Evolutionary conservation across 495 filamentous ascomycete species (phyloP).

Genomic region (Achaetomiella virescens): DNA sequence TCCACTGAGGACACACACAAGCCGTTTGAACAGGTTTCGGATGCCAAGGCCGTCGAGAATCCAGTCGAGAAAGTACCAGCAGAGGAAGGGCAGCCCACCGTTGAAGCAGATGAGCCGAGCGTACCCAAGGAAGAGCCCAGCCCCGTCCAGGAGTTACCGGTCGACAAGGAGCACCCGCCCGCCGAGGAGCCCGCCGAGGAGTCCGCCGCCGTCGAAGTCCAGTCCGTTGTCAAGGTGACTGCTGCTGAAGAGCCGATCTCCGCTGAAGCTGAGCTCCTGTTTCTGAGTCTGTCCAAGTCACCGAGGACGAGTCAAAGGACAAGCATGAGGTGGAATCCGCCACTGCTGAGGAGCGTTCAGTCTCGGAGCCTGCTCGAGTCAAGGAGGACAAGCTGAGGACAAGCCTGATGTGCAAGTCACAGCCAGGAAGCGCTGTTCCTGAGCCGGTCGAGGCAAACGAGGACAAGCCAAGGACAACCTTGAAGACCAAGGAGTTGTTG

Average conservation of each 20-base stretch:
- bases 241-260: slow-evolving; percentile 1
- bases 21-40: neutral
- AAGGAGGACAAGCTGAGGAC: slow-evolving; percentile 6
- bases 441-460: neutral
- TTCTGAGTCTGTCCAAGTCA: slow-evolving; percentile 2
- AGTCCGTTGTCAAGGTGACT: slow-evolving; percentile 3
- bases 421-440: neutral
- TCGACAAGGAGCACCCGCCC: neutral
- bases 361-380: slow-evolving; percentile 8
- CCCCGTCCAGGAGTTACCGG: neutral
- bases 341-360: slow-evolving; percentile 4
- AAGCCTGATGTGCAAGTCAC: neutral
- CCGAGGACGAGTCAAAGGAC: neutral
- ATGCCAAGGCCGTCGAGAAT: neutral
- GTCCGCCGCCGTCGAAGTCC: slow-evolving; percentile 1
- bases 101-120: neutral
- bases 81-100: neutral
- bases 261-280: slow-evolving; percentile 1
- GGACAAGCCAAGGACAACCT: neutral
- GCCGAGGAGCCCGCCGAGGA: neutral
- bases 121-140: neutral
- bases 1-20: neutral
- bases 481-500: too few relatives aligned
- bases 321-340: slow-evolving; percentile 2
- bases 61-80: neutral